Evolutionary conservation across 352 stramenopile genomes (phyloP).

Genomic region (Phytophthora brassicae): DNA sequence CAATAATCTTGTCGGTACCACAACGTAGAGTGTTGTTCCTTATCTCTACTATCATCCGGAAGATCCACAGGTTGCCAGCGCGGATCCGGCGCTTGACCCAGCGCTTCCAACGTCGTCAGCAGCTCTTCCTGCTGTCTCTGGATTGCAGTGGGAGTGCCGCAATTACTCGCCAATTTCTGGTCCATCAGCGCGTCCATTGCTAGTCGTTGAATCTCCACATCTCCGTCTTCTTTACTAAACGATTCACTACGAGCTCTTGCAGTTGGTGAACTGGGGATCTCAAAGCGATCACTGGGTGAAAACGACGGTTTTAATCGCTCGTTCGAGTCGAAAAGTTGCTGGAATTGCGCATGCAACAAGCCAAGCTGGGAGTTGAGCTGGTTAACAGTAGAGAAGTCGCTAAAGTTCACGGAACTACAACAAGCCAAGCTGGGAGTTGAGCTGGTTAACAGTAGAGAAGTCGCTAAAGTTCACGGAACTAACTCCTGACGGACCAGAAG

Average conservation of each 20-base stretch:
- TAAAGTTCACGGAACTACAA: constrained; percentile 31
- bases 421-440: constrained; percentile 51
- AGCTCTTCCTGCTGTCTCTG: constrained; percentile 43
- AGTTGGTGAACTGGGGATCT: constrained; percentile 35
- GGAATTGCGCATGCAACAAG: constrained; percentile 57
- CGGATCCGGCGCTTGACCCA: constrained; percentile 12
- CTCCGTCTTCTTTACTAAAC: constrained; percentile 14
- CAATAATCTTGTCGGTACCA: constrained; percentile 65
- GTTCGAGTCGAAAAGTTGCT: constrained; percentile 57
- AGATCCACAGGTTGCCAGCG: constrained; percentile 19
- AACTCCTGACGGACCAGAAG: neutral
- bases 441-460: constrained; percentile 41
- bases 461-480: constrained; percentile 30
- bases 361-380: constrained; percentile 53
- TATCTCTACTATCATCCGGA: neutral
- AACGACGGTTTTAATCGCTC: constrained; percentile 25
- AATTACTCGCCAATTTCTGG: constrained; percentile 17
- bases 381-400: constrained; percentile 39
- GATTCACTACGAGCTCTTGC: neutral
- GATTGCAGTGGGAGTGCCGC: neutral
- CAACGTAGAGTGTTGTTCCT: constrained; percentile 15
- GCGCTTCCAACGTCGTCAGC: constrained; percentile 39
- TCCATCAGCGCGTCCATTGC: constrained; percentile 40
- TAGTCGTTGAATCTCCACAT: constrained; percentile 24
- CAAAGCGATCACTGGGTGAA: constrained; percentile 43